Conservation (phyloP, 768 basidiomycete species). For the Termitomyces heimii region DNA sequence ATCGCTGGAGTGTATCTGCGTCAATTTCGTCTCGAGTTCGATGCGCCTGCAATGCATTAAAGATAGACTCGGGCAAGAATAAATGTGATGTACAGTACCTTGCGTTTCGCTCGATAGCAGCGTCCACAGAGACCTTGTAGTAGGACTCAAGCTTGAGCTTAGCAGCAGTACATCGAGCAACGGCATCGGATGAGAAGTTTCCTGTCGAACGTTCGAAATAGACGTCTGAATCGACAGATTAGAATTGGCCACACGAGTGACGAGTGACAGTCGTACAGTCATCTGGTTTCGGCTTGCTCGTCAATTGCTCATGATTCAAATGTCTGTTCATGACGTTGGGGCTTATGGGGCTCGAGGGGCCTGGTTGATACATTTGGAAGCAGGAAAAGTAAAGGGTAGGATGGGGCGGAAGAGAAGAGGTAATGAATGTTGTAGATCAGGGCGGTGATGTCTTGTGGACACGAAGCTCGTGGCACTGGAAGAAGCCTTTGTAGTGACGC, state of each 20-base stretch:
- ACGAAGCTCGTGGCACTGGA: slow-evolving; percentile 2
- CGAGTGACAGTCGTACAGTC: slow-evolving; percentile 30
- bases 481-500: neutral
- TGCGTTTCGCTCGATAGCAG: slow-evolving; percentile 92
- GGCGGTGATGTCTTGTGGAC: slow-evolving; percentile 6
- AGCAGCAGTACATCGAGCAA: slow-evolving; percentile 87
- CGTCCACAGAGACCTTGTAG: slow-evolving; percentile 97
- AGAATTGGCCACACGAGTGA: slow-evolving; percentile 2
- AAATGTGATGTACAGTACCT: slow-evolving; percentile 45
- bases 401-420: slow-evolving; percentile 5
- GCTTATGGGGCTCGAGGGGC: slow-evolving; percentile 29
- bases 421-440: slow-evolving; percentile 14
- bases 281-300: slow-evolving; percentile 34
- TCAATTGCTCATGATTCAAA: slow-evolving; percentile 28
- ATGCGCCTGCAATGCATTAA: slow-evolving; percentile 54
- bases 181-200: slow-evolving; percentile 79
- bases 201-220: slow-evolving; percentile 88
- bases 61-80: neutral
- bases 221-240: slow-evolving; percentile 57
- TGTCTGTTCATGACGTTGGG: slow-evolving; percentile 22
- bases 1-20: slow-evolving; percentile 69
- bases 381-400: neutral
- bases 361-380: slow-evolving; percentile 31
- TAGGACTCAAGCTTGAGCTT: slow-evolving; percentile 96
- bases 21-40: slow-evolving; percentile 81